phyloP scores from a whole-genome alignment of 331 rosid genomes.

The Stylosanthes scabra region DNA sequence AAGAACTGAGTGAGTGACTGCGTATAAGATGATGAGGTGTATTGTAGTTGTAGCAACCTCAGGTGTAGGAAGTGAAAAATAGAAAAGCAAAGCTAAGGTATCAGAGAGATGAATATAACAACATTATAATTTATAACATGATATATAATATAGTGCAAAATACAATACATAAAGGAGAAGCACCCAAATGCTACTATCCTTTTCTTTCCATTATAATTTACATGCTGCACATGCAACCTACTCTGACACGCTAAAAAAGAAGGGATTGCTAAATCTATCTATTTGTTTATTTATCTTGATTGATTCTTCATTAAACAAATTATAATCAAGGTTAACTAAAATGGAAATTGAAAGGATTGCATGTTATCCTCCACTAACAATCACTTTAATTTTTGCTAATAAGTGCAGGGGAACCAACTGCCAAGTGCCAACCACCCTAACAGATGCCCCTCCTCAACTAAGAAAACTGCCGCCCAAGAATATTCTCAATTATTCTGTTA shows the following conservation, averaged over 20 bases:
- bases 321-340: constrained; percentile 35
- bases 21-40: constrained; percentile 10
- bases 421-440: constrained; percentile 28
- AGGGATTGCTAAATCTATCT: constrained; percentile 29
- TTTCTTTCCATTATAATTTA: constrained; percentile 34
- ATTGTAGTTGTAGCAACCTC: constrained; percentile 3
- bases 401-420: constrained; percentile 39
- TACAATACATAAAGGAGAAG: constrained; percentile 25
- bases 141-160: too few relatives aligned
- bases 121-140: too few relatives aligned
- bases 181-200: constrained; percentile 35
- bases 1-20: constrained; percentile 17
- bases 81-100: too few relatives aligned
- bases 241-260: constrained; percentile 31
- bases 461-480: constrained; percentile 26
- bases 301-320: constrained; percentile 25
- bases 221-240: constrained; percentile 66
- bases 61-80: not conserved
- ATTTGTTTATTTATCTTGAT: constrained; percentile 46
- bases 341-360: constrained; percentile 48
- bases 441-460: too few relatives aligned
- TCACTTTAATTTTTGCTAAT: constrained; percentile 33
- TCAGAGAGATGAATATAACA: too few relatives aligned
- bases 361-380: constrained; percentile 65
- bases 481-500: constrained; percentile 38